Base-by-base conservation (phyloP, 75 land plant species). In the Pinus tabuliformis region DNA sequence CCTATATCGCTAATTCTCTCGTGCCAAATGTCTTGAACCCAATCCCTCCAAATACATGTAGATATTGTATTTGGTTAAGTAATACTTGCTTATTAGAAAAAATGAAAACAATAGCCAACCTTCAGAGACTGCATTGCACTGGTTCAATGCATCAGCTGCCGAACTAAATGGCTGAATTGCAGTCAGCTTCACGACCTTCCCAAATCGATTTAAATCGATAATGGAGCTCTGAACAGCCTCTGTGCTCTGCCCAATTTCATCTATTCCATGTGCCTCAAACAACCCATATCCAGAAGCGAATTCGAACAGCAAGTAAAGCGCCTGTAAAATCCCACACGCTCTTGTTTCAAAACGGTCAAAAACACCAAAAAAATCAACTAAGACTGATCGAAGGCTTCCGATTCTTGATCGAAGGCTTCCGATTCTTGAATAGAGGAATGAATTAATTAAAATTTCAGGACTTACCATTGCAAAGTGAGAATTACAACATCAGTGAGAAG, bases 41-140 rank as follows among this genome's bases (percentile, higher is more conserved):
- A 45, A 45, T 7, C 52, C 52, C 52, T 45, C 52, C 8, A 45
- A 6, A 45, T 45, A 8, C 52, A 45, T 45, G 52, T 45, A 45
- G 52, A 7, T 45, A 45, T 45, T 45, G 52, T 45, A 45, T 42
- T 42, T 6, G 6, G 45, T 42, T 42, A 4, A 42, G 6, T 42
- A 42, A 5, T 42, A 5, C 45, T 42, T 42, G 45, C 45, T 42
- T 42, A 42, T 6, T 73, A 39, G 20, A n/a, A 56, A 14, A n/a
- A 60, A 39, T 11, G 66, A 8, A 60, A 45, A 70, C 58, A 13
- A 0, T 20, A 33, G 57, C 33, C 14, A 78, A 86, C 99, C 98
- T 91, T 97, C 99, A 24, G 99, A 95, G 26, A 97, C 84, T 13
- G 99, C 89, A 81, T 97, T 95, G 87, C 89, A 86, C 71, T 97